Conservation (phyloP, 805 yeast species). For the Metschnikowia baotianmanensis region DNA sequence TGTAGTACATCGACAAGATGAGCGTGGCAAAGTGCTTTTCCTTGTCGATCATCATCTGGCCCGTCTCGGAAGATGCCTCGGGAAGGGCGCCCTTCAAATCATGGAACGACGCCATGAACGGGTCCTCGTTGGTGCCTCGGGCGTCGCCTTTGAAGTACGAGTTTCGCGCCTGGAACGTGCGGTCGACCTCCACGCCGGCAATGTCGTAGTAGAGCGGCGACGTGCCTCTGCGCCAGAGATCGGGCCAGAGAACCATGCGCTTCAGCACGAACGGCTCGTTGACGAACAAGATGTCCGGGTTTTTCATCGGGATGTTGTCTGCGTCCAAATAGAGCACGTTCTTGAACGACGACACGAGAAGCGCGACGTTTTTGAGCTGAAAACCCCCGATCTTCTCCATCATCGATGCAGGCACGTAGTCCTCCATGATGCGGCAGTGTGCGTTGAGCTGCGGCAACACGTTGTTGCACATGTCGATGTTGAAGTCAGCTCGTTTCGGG, state of each 20-base stretch:
- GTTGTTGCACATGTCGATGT: conserved; percentile 31
- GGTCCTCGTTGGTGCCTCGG: conserved; percentile 21
- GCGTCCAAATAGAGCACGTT: conserved; percentile 38
- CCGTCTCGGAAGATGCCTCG: conserved; percentile 40
- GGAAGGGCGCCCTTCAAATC: conserved; percentile 34
- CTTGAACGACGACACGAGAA: conserved; percentile 36
- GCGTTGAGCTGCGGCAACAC: conserved; percentile 35
- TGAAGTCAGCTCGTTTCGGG: conserved; percentile 32
- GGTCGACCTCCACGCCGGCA: conserved; percentile 28
- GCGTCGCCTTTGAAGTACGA: conserved; percentile 28
- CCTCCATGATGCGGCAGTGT: conserved; percentile 45
- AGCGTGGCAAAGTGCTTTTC: conserved; percentile 30
- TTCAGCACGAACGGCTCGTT: conserved; percentile 31
- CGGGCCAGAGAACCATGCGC: conserved; percentile 40
- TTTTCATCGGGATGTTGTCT: conserved; percentile 35
- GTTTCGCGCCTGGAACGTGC: conserved; percentile 22
- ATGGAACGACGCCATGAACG: conserved; percentile 22
- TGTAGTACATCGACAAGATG: conserved; percentile 37
- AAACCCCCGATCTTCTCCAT: conserved; percentile 26
- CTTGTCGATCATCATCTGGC: conserved; percentile 38
- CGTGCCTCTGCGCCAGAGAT: conserved; percentile 41
- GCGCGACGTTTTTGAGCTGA: conserved; percentile 38
- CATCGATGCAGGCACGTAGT: conserved; percentile 30
- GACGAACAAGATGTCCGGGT: conserved; percentile 36
- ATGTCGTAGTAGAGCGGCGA: conserved; percentile 37